Evolutionary conservation across 495 filamentous ascomycete genomes (phyloP).

Genomic region (Hypoxylon perforatum): DNA sequence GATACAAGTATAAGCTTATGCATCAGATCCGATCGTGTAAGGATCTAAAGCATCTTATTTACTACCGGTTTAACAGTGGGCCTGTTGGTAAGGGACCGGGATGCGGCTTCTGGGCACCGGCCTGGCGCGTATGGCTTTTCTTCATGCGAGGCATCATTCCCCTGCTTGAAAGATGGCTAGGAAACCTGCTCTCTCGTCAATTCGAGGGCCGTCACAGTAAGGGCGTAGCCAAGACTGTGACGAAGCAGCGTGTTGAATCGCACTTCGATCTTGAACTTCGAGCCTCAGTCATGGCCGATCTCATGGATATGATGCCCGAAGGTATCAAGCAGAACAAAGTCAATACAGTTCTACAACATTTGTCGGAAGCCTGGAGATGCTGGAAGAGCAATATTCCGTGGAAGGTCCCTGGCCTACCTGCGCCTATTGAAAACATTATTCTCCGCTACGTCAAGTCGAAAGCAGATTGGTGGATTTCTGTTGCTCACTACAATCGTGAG

Average conservation of each 20-base stretch:
- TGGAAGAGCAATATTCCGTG: conserved; percentile 99
- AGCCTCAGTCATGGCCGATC: conserved; percentile 97
- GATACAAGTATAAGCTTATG: conserved; percentile 99
- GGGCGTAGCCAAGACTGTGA: conserved; percentile 98
- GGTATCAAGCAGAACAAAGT: conserved; percentile 99
- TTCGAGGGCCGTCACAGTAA: conserved; percentile 99
- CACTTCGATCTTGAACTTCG: conserved; percentile 98
- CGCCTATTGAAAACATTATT: conserved; percentile 98
- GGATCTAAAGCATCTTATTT: conserved; percentile 98
- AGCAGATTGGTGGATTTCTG: conserved; percentile 99
- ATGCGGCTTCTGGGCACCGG: conserved; percentile 99
- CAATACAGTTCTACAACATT: conserved; percentile 96
- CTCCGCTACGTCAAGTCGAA: conserved; percentile 98
- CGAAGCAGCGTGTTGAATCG: conserved; percentile 98
- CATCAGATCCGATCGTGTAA: conserved; percentile 99
- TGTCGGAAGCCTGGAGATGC: conserved; percentile 98
- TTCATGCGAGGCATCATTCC: conserved; percentile 99
- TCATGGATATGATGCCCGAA: conserved; percentile 99
- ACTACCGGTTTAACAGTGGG: conserved; percentile 98
- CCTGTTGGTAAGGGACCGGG: conserved; percentile 98
- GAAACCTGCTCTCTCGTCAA: conserved; percentile 94
- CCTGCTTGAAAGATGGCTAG: conserved; percentile 95
- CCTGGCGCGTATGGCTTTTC: conserved; percentile 99
- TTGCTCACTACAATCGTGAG: conserved; percentile 98
- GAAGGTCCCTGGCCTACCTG: conserved; percentile 97